These are phyloP conservation scores for Malassezia nana DNA, from an alignment of 1,284 basidiomycete genomes.

Conservation along the genomic window DNA sequence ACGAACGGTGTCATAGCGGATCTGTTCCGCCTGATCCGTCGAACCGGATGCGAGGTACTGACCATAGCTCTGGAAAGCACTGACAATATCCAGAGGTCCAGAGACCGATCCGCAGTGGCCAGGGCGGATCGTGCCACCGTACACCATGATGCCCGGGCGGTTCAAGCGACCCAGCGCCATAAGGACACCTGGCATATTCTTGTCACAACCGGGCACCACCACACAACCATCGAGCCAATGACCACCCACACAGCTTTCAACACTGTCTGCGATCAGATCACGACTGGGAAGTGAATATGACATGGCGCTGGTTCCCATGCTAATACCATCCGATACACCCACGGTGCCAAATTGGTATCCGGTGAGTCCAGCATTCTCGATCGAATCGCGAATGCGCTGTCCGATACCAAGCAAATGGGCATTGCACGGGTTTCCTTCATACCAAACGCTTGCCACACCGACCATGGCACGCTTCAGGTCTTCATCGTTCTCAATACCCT, in stretches of 20 bases:
- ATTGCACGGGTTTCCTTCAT: slow-evolving; percentile 48
- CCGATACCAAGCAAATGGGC: slow-evolving; percentile 43
- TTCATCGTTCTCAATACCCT: slow-evolving; percentile 38
- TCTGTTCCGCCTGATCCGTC: slow-evolving; percentile 39
- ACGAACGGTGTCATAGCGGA: slow-evolving; percentile 41
- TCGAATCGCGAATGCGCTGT: slow-evolving; percentile 35
- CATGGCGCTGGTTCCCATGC: slow-evolving; percentile 47
- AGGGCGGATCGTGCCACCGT: slow-evolving; percentile 47
- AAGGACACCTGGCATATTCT: slow-evolving; percentile 48
- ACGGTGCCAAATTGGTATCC: slow-evolving; percentile 47
- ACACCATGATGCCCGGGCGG: slow-evolving; percentile 47
- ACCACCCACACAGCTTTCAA: slow-evolving; percentile 43
- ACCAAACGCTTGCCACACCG: slow-evolving; percentile 45
- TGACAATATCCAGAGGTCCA: slow-evolving; percentile 43
- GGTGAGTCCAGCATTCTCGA: slow-evolving; percentile 41
- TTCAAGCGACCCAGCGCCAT: slow-evolving; percentile 47
- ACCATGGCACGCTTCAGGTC: slow-evolving; percentile 46
- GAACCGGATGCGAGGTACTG: slow-evolving; percentile 42
- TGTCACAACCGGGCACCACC: slow-evolving; percentile 46
- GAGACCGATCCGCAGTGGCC: slow-evolving; percentile 30
- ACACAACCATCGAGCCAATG: slow-evolving; percentile 48
- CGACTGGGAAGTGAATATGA: slow-evolving; percentile 44
- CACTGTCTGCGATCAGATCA: slow-evolving; percentile 45
- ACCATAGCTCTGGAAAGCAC: slow-evolving; percentile 46
- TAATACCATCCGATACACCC: slow-evolving; percentile 47